Evolutionary conservation across 306 rosid species (phyloP), one percentile per base, ranked within the genome.

Genomic region (Medicago arabica): DNA sequence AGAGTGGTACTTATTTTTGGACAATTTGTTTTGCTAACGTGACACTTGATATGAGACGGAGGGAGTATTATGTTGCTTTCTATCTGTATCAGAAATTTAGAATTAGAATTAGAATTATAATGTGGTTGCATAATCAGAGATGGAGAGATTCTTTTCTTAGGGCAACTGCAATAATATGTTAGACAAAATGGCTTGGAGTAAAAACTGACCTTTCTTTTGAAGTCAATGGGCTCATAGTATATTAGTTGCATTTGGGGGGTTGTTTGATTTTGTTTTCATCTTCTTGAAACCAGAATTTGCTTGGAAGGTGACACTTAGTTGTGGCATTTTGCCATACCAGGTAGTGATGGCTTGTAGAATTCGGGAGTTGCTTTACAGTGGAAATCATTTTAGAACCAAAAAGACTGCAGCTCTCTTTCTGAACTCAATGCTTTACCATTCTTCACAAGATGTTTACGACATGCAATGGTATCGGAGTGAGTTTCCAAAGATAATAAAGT

Each of bases 381-480:
- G 77, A 80, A 68, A 25, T 23, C 82, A 44, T 77, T 44, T 82
- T 14, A 72, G 74, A 71, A 72, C 53, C 34, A 84, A 78, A 68
- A 75, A 75, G 61, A 74, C 21, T 77, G 77, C 59, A 61, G 78
- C 82, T 60, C n/a, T 81, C 40, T 71, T 80, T 66, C 57, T 85
- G 76, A 88, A 84, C 53, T 47, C 78, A 2, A 69, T 61, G 86
- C 75, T 59, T 50, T 87, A 67, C 86, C 96, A 90, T 85, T 65
- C 78, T 75, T 80, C 84, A 5, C 83, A 87, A 50, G 86, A 85
- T 69, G 81, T 61, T 55, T 43, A 78, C 19, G 50, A 88, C 28
- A 18, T 19, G n/a, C 88, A 84, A 12, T 85, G 96, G 96, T 86
- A 82, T 47, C 84, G 67, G 60, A 79, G 79, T 15, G 85, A 75